These are phyloP conservation scores for Kwoniella shivajii DNA, from an alignment of 1,284 basidiomycete species.

Conservation along the genomic window DNA sequence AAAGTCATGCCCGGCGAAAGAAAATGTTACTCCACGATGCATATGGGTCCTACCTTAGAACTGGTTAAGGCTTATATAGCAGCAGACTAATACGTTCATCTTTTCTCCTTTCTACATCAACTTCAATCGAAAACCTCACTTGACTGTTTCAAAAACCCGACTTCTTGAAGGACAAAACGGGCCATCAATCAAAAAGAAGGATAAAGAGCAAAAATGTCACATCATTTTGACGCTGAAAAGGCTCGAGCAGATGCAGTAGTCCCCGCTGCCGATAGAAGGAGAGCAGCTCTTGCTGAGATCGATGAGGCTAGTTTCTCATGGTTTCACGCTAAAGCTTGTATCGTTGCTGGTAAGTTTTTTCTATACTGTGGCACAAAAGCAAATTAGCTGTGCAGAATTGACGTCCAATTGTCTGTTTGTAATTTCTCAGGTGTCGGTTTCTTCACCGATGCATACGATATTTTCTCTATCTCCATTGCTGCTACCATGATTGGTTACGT, in stretches of 20 bases:
- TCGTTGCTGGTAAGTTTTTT: conserved; percentile 54
- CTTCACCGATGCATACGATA: conserved; percentile 57
- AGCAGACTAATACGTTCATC: too few relatives aligned
- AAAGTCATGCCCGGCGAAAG: too few relatives aligned
- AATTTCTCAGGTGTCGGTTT: conserved; percentile 43
- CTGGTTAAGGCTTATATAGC: too few relatives aligned
- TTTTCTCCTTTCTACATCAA: too few relatives aligned
- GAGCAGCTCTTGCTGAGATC: conserved; percentile 72
- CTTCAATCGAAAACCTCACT: too few relatives aligned
- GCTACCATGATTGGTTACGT: conserved; percentile 75
- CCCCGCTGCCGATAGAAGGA: conserved; percentile 57
- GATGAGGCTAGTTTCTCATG: conserved; percentile 72
- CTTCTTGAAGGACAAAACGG: too few relatives aligned
- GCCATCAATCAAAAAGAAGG: background rate
- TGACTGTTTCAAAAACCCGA: too few relatives aligned
- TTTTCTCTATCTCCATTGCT: conserved; percentile 66
- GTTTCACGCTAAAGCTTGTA: conserved; percentile 56
- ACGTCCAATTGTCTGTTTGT: background rate
- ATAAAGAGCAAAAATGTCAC: conserved; percentile 11
- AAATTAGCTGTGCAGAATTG: too few relatives aligned
- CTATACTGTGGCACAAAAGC: too few relatives aligned
- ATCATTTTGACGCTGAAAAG: conserved; percentile 23
- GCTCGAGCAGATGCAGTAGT: conserved; percentile 18
- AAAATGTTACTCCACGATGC: too few relatives aligned
- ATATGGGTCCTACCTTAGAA: too few relatives aligned